Base-by-base conservation (phyloP, 257 asterid genomes). In the Avicennia marina region DNA sequence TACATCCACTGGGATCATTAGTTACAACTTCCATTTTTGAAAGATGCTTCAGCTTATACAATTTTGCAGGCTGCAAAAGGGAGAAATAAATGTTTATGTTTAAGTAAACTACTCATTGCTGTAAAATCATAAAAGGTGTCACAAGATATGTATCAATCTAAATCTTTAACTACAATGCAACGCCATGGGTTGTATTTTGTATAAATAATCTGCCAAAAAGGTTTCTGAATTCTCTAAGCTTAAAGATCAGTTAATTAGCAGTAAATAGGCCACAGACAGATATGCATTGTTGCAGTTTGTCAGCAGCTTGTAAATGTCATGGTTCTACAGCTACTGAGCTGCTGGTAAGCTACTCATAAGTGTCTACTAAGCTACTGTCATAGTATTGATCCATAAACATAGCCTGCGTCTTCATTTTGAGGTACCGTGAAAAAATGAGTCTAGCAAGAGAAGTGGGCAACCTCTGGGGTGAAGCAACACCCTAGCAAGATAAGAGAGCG, bases 1-100 rank as follows among this genome's bases (percentile, higher is more conserved):
- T 93, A 73, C 99, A 93, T 51, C 99, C 99, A 76, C 87, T 89
- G 46, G 99, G 99, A 72, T 93, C 99, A 73, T 78, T 86, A 4
- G 94, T 77, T 34, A 70, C 83, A 56, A 93, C 95, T 80, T 93
- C 99, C 68, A 89, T 84, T 79, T 93, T 93, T 2, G 97, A 86
- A 48, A 93, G 90, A 82, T 89, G 99, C 79, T 89, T 89, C 79
- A 93, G 78, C 78, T 93, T 93, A 85, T 93, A 93, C 20, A 93
- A 43, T 64, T 89, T 93, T 32, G 91, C 96, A 67, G 89, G 86
- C 97, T 93, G 72, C 44, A 76, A 4, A 33, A 27, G 21, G 55
- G 69, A 58, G 34, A 41, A 58, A 60, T 15, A 57, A n/a, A 26
- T 29, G 11, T 24, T 15, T 44, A 19, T 61, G 31, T 46, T 38